A percentile compares a stretch with the other conserved stretches of the same genome.
phyloP scores from a whole-genome alignment of 1,139 yeast genomes.

The Taphrina wiesneri region DNA sequence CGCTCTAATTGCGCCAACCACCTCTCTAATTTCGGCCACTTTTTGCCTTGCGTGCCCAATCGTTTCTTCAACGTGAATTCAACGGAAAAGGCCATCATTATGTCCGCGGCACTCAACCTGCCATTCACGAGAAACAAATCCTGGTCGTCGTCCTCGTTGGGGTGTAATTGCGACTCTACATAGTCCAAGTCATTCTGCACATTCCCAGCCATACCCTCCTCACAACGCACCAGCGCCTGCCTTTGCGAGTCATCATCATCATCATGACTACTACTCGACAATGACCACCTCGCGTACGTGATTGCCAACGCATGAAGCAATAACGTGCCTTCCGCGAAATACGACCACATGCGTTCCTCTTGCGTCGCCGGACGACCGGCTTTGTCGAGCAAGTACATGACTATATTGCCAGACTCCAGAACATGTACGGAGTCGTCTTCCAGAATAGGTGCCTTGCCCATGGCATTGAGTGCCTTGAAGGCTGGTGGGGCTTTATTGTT shows the following conservation, averaged over 20 bases:
- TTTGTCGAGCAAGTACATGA: constrained; percentile 42
- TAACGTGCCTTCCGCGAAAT: constrained; percentile 60
- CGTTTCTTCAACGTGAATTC: constrained; percentile 19
- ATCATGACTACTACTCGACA: neutral
- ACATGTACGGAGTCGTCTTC: constrained; percentile 47
- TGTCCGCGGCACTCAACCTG: constrained; percentile 16
- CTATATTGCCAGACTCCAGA: constrained; percentile 43
- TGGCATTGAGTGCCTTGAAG: constrained; percentile 56
- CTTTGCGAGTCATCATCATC: neutral
- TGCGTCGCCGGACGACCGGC: constrained; percentile 45
- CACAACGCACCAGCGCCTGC: constrained; percentile 18
- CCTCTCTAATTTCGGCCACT: constrained; percentile 20
- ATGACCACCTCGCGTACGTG: constrained; percentile 28
- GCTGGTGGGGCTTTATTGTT: constrained; percentile 48
- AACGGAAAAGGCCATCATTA: constrained; percentile 22
- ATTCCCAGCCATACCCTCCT: constrained; percentile 11
- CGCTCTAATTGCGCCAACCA: constrained; percentile 20
- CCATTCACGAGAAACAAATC: constrained; percentile 8
- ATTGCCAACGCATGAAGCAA: constrained; percentile 46
- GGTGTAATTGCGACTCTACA: constrained; percentile 7
- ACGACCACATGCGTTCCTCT: constrained; percentile 48
- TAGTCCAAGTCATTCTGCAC: constrained; percentile 29
- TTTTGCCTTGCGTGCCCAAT: constrained; percentile 8
- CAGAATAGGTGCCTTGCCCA: constrained; percentile 59
- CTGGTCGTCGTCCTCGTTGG: neutral